Evolutionary conservation across 2,329 filamentous ascomycete species (phyloP).

Genomic region (Xylariales sp.): DNA sequence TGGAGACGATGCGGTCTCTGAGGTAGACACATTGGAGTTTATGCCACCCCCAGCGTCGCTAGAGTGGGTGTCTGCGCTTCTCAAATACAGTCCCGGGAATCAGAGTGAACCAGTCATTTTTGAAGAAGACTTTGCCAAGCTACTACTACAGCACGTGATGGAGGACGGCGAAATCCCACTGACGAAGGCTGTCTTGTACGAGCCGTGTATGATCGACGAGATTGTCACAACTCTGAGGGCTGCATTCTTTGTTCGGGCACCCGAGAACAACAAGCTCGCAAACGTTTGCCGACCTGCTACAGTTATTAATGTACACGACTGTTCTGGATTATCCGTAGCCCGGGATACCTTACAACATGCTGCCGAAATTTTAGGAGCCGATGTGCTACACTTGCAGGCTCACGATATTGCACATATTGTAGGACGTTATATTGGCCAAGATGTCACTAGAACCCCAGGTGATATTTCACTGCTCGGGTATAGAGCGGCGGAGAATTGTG

Average conservation of each 20-base stretch:
- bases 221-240: constrained; percentile 42
- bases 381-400: constrained; percentile 75
- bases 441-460: constrained; percentile 58
- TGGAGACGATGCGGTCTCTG: constrained; percentile 12
- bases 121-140: constrained; percentile 5
- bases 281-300: constrained; percentile 47
- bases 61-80: constrained; percentile 14
- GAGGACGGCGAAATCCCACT: constrained; percentile 24
- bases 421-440: constrained; percentile 76
- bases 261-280: constrained; percentile 41
- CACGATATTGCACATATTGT: constrained; percentile 76
- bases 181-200: constrained; percentile 35
- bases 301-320: constrained; percentile 45
- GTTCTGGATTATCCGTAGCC: constrained; percentile 42
- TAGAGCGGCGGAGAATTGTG: constrained; percentile 65
- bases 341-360: constrained; percentile 63
- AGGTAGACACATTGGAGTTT: constrained; percentile 13
- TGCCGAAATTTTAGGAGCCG: constrained; percentile 70
- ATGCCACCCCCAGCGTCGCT: constrained; percentile 8
- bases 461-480: constrained; percentile 67
- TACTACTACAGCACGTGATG: constrained; percentile 25
- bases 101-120: neutral
- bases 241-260: constrained; percentile 43
- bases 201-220: constrained; percentile 42
- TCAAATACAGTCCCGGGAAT: neutral